Evolutionary conservation across 495 filamentous ascomycete genomes (phyloP).

Genomic region (Penicillium macrosclerotiorum): DNA sequence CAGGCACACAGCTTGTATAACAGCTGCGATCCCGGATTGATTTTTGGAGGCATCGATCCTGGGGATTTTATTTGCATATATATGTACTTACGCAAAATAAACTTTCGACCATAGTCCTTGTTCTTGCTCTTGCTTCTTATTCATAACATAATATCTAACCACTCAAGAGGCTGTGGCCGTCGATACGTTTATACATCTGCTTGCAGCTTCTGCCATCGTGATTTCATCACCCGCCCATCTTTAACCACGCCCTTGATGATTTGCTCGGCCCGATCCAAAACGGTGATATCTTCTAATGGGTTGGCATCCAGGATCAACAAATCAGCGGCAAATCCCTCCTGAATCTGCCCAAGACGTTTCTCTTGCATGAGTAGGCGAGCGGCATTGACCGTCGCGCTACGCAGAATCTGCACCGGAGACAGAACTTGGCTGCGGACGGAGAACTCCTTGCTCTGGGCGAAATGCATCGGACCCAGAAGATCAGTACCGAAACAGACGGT

Average conservation of each 20-base stretch:
- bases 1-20: background rate
- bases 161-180: no score
- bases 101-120: background rate
- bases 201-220: slow-evolving; percentile 7
- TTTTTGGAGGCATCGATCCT: background rate
- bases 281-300: slow-evolving; percentile 50
- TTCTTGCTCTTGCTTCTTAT: no score
- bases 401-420: slow-evolving; percentile 41
- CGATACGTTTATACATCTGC: background rate
- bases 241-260: slow-evolving; percentile 47
- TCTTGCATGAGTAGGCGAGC: slow-evolving; percentile 43
- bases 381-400: slow-evolving; percentile 50
- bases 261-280: slow-evolving; percentile 44
- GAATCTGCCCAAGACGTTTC: slow-evolving; percentile 41
- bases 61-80: slow-evolving; percentile 6
- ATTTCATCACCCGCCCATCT: slow-evolving; percentile 40
- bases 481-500: slow-evolving; percentile 55
- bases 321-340: slow-evolving; percentile 39
- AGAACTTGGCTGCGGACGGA: slow-evolving; percentile 40
- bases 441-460: slow-evolving; percentile 51
- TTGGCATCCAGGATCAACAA: slow-evolving; percentile 41
- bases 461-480: slow-evolving; percentile 48
- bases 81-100: slow-evolving; percentile 14
- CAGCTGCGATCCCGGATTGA: slow-evolving; percentile 2
- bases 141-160: no score